Conservation (phyloP, 805 yeast genomes). For the Grigorovia yakushimaensis region DNA sequence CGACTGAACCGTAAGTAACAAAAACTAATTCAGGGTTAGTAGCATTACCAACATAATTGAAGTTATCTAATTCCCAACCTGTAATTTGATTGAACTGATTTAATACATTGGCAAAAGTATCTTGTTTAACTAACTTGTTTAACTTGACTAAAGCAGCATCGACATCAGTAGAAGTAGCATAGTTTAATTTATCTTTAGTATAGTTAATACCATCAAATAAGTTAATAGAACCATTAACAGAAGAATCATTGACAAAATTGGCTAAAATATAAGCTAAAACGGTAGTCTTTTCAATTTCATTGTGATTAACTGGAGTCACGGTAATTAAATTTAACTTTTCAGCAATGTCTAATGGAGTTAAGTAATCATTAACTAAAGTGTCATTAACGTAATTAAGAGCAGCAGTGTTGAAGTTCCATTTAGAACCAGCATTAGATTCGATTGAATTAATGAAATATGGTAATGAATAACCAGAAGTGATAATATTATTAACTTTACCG, state of each 20-base stretch:
- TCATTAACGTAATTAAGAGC: constrained; percentile 63
- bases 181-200: constrained; percentile 12
- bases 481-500: constrained; percentile 26
- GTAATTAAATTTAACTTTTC: constrained; percentile 56
- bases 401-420: constrained; percentile 64
- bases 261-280: constrained; percentile 57
- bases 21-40: constrained; percentile 58
- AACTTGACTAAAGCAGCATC: constrained; percentile 8
- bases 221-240: constrained; percentile 43
- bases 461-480: constrained; percentile 62
- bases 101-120: constrained; percentile 21
- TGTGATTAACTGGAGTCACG: constrained; percentile 50
- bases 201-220: constrained; percentile 69
- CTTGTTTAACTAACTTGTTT: constrained; percentile 5
- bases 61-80: constrained; percentile 19
- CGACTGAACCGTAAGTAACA: constrained; percentile 70
- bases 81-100: constrained; percentile 21
- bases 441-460: constrained; percentile 58
- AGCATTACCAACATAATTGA: constrained; percentile 51
- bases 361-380: constrained; percentile 53
- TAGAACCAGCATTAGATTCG: constrained; percentile 33
- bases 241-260: constrained; percentile 20
- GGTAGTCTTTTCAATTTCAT: constrained; percentile 61
- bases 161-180: neutral
- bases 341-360: constrained; percentile 52